Percentiles rank a stretch among this genome's conserved stretches.
These are phyloP conservation scores for Chaetomium sp. DNA, from an alignment of 2,329 filamentous ascomycete species.

Conservation along the genomic window DNA sequence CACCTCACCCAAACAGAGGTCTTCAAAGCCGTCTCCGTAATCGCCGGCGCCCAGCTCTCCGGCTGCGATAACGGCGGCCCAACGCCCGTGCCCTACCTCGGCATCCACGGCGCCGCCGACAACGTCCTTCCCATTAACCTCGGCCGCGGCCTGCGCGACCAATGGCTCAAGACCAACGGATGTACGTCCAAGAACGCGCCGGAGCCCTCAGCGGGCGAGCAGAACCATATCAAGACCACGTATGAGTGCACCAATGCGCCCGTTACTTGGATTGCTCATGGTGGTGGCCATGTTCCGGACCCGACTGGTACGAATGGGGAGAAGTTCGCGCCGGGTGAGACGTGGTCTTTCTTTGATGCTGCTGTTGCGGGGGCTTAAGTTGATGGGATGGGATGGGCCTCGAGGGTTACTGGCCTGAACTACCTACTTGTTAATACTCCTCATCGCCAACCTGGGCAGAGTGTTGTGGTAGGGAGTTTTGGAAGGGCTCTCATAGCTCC, in stretches of 20 bases:
- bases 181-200: slow-evolving; percentile 11
- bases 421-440: too few species aligned
- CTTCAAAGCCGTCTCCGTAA: not conserved
- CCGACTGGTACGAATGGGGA: slow-evolving; percentile 15
- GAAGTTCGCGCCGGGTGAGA: slow-evolving; percentile 20
- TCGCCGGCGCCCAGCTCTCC: slow-evolving; percentile 12
- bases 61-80: slow-evolving; percentile 13
- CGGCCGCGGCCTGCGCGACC: slow-evolving; percentile 17
- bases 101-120: slow-evolving; percentile 17
- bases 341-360: slow-evolving; percentile 19
- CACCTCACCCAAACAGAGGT: too few species aligned
- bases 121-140: slow-evolving; percentile 12
- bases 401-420: too few species aligned
- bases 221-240: slow-evolving; percentile 15
- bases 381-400: too few species aligned
- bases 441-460: too few species aligned
- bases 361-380: not conserved
- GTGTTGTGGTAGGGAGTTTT: too few species aligned
- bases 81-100: slow-evolving; percentile 17
- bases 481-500: too few species aligned
- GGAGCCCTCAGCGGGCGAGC: slow-evolving; percentile 10
- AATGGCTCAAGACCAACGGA: slow-evolving; percentile 18
- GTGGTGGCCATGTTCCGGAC: slow-evolving; percentile 19
- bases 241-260: slow-evolving; percentile 15
- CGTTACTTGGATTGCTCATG: slow-evolving; percentile 20